These are phyloP conservation scores for Dryas drummondii DNA, from an alignment of 306 rosid species.

Conservation along the genomic window DNA sequence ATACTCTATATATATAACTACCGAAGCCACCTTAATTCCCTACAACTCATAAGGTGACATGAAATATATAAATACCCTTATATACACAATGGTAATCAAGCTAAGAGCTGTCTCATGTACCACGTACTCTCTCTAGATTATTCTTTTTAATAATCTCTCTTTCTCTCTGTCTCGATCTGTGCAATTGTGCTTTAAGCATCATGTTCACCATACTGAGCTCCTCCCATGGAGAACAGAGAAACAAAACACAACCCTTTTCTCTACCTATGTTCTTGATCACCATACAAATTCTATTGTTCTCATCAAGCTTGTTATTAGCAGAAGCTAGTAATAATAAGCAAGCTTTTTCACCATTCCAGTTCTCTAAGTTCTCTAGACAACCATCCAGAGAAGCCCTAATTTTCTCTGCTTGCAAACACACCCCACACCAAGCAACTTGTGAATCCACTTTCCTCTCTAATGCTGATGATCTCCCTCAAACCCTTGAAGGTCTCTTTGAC, in stretches of 20 bases:
- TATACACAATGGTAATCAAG: neutral
- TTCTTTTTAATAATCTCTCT: neutral
- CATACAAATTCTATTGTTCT: neutral
- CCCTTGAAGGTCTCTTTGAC: conserved; percentile 14
- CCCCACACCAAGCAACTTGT: conserved; percentile 26
- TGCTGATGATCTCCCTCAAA: neutral
- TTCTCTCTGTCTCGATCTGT: neutral
- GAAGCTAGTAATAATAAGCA: neutral
- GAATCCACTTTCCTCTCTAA: conserved; percentile 16
- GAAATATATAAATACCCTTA: neutral
- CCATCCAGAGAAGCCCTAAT: conserved; percentile 5
- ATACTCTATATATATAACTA: neutral
- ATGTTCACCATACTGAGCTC: neutral
- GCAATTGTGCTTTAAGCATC: neutral
- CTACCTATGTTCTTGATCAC: neutral
- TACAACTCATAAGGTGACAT: conserved; percentile 4
- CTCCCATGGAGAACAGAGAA: conserved; percentile 1
- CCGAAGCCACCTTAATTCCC: neutral
- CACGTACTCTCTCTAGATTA: neutral
- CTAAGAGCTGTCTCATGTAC: neutral
- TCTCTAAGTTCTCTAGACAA: conserved; percentile 14
- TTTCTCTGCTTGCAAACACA: conserved; percentile 20
- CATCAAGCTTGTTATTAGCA: neutral
- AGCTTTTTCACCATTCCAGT: conserved; percentile 21
- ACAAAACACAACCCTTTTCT: neutral